A percentile compares a stretch with the other conserved stretches of the same genome.
Conservation (phyloP, 495 filamentous ascomycete genomes). For the Baudoinia panamericana region DNA sequence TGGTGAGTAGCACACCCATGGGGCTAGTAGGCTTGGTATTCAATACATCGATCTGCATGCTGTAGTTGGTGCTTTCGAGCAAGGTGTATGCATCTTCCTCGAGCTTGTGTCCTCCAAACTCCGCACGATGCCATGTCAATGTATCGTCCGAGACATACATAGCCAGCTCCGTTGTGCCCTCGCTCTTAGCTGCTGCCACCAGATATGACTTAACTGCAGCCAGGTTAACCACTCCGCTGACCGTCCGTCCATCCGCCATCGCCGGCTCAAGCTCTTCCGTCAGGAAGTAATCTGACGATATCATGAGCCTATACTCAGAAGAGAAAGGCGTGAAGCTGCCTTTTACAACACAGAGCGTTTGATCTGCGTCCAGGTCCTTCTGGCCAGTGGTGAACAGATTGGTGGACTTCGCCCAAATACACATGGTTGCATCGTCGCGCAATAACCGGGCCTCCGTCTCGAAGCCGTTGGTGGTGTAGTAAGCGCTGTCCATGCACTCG, state of each 20-base stretch:
- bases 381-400: slow-evolving; percentile 56
- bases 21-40: slow-evolving; percentile 46
- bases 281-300: slow-evolving; percentile 45
- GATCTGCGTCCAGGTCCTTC: slow-evolving; percentile 43
- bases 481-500: slow-evolving; percentile 43
- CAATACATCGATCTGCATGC: slow-evolving; percentile 89
- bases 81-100: slow-evolving; percentile 84
- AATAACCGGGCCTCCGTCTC: slow-evolving; percentile 46
- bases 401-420: slow-evolving; percentile 70
- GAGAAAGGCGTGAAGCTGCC: slow-evolving; percentile 48
- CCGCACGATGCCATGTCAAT: slow-evolving; percentile 74
- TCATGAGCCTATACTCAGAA: slow-evolving; percentile 57
- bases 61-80: slow-evolving; percentile 90
- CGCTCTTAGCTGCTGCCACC: slow-evolving; percentile 64
- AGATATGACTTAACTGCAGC: slow-evolving; percentile 73
- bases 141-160: slow-evolving; percentile 74
- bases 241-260: slow-evolving; percentile 48
- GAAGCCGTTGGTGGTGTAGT: slow-evolving; percentile 81
- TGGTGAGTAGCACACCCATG: slow-evolving; percentile 80
- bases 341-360: slow-evolving; percentile 66
- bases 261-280: slow-evolving; percentile 50
- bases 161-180: slow-evolving; percentile 75
- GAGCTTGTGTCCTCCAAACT: slow-evolving; percentile 70
- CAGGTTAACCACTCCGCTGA: slow-evolving; percentile 62
- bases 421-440: slow-evolving; percentile 51